A percentile compares a stretch with the other conserved stretches of the same genome.
phyloP scores from a whole-genome alignment of 2,329 filamentous ascomycete species.

The Neofusicoccum kwambonambiense region DNA sequence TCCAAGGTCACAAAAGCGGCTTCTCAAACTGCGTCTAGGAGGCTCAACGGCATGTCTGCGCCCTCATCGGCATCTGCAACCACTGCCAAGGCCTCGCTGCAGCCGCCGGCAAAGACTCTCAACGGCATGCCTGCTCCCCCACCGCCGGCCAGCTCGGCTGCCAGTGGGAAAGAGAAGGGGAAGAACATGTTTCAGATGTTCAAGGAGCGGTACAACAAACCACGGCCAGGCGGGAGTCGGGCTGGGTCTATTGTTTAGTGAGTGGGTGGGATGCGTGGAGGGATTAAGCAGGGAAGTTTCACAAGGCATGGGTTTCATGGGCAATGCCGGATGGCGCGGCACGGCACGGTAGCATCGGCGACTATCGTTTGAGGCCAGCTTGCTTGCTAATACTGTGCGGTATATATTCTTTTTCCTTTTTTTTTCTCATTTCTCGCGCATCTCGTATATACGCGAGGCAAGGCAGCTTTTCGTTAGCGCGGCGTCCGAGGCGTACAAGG shows the following conservation, averaged over 20 bases:
- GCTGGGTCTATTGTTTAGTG: neutral
- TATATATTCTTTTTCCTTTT: no score
- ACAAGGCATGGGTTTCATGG: no score
- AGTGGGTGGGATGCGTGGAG: no score
- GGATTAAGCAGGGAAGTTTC: no score
- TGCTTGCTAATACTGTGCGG: no score
- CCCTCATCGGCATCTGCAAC: neutral
- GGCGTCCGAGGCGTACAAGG: no score
- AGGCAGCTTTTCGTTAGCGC: no score
- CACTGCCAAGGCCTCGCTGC: neutral
- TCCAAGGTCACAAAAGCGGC: neutral
- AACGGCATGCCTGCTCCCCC: neutral
- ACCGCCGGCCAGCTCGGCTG: neutral
- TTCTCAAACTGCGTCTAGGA: neutral
- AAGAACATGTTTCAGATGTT: conserved; percentile 8
- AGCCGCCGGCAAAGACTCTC: neutral
- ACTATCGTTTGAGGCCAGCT: no score
- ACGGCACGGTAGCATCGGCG: no score
- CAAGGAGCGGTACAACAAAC: neutral
- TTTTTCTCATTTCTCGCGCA: no score
- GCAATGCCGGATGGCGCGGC: no score
- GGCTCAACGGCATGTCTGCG: neutral
- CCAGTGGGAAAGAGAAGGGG: neutral
- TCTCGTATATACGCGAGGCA: no score
- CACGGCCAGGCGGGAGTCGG: neutral